Percentiles rank a stretch among this genome's conserved stretches.
phyloP scores from a whole-genome alignment of 2,329 filamentous ascomycete genomes.

The Endothia cerciana region DNA sequence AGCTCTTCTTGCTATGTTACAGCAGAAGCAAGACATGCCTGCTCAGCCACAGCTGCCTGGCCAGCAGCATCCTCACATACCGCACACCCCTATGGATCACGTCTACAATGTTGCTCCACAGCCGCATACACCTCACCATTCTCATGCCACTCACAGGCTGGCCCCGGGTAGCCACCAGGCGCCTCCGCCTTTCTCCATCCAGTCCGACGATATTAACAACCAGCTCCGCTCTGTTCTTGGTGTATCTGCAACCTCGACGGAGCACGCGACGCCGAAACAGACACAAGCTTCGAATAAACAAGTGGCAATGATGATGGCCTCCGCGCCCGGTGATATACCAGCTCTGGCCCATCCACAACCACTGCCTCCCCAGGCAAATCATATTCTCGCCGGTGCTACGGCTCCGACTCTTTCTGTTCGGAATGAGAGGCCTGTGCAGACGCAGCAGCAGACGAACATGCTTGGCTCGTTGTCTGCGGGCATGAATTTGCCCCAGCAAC shows the following conservation, averaged over 20 bases:
- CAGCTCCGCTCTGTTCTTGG: conserved; percentile 33
- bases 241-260: conserved; percentile 26
- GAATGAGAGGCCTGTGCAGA: conserved; percentile 21
- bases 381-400: conserved; percentile 15
- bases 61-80: conserved; percentile 34
- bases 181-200: conserved; percentile 54
- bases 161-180: conserved; percentile 51
- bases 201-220: conserved; percentile 42
- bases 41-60: conserved; percentile 26
- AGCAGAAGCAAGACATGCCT: conserved; percentile 41
- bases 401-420: background rate
- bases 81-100: conserved; percentile 60
- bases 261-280: conserved; percentile 20
- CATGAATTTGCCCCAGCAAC: conserved; percentile 20
- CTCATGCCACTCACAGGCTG: conserved; percentile 53
- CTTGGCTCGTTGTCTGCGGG: conserved; percentile 11
- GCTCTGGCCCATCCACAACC: conserved; percentile 22
- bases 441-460: conserved; percentile 21
- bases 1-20: conserved; percentile 58
- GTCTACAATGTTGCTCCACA: conserved; percentile 52
- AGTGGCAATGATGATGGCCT: conserved; percentile 16
- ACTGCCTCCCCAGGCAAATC: conserved; percentile 25
- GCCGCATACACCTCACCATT: conserved; percentile 62
- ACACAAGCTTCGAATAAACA: conserved; percentile 16
- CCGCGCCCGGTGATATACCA: background rate